Evolutionary conservation across 768 basidiomycete species (phyloP).

Genomic region (Hypsizygus marmoreus): DNA sequence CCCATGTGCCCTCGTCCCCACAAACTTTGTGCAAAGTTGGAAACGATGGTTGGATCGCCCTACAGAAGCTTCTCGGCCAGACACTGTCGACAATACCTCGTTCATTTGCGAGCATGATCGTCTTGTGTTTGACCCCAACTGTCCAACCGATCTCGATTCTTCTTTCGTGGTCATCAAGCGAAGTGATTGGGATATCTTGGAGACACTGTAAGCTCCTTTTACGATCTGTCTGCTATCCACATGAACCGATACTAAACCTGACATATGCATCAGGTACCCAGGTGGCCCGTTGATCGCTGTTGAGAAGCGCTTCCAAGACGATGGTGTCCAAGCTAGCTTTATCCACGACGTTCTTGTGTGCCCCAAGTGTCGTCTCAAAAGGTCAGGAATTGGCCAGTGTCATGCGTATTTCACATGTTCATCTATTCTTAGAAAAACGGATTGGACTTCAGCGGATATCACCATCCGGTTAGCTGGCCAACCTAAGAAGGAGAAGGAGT

Average conservation of each 20-base stretch:
- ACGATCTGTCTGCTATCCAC: neutral
- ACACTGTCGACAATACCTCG: slow-evolving; percentile 56
- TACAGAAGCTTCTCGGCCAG: slow-evolving; percentile 55
- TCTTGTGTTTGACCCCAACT: slow-evolving; percentile 69
- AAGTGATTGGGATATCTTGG: slow-evolving; percentile 66
- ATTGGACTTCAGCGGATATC: slow-evolving; percentile 65
- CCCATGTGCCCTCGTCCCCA: slow-evolving; percentile 59
- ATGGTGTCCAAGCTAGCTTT: slow-evolving; percentile 36
- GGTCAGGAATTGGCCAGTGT: slow-evolving; percentile 35
- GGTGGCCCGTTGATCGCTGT: slow-evolving; percentile 56
- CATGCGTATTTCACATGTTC: neutral
- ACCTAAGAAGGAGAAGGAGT: slow-evolving; percentile 17
- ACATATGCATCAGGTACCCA: slow-evolving; percentile 47
- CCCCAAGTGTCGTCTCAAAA: slow-evolving; percentile 57
- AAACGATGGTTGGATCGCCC: slow-evolving; percentile 67
- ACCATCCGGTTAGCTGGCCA: slow-evolving; percentile 47
- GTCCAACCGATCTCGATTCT: slow-evolving; percentile 56
- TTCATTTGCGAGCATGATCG: slow-evolving; percentile 71
- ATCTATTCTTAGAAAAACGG: slow-evolving; percentile 42
- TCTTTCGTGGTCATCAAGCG: slow-evolving; percentile 57
- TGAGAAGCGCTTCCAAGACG: slow-evolving; percentile 34
- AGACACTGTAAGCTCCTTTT: slow-evolving; percentile 50
- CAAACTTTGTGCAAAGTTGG: slow-evolving; percentile 69
- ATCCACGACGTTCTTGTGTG: slow-evolving; percentile 58
- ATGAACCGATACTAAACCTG: neutral